These are phyloP conservation scores for Magnusiomyces magnusii DNA, from an alignment of 1,139 yeast species.

Conservation along the genomic window DNA sequence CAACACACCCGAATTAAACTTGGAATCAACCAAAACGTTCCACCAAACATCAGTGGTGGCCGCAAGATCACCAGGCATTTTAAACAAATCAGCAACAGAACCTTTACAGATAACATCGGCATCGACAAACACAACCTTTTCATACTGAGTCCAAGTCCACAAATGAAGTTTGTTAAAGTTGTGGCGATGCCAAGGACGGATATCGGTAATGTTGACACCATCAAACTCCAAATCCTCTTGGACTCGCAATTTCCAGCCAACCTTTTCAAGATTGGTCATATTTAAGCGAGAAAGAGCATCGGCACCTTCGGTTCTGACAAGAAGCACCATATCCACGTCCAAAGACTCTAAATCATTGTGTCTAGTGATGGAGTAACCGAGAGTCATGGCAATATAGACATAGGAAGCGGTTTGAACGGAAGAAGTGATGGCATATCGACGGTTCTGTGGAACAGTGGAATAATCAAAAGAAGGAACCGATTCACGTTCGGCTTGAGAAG, in stretches of 20 bases:
- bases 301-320: conserved; percentile 22
- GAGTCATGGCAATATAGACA: conserved; percentile 21
- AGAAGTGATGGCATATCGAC: conserved; percentile 19
- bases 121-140: conserved; percentile 23
- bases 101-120: conserved; percentile 26
- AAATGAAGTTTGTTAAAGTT: conserved; percentile 23
- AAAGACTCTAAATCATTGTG: conserved; percentile 22
- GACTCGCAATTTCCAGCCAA: conserved; percentile 23
- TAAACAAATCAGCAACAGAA: conserved; percentile 20
- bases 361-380: conserved; percentile 22
- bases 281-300: conserved; percentile 23
- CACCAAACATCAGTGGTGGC: conserved; percentile 25
- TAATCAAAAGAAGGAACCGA: conserved; percentile 9
- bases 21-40: conserved; percentile 20
- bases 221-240: conserved; percentile 23
- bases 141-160: conserved; percentile 26
- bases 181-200: conserved; percentile 23
- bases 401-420: conserved; percentile 22
- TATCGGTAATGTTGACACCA: conserved; percentile 19
- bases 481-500: conserved; percentile 6
- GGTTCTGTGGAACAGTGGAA: neutral
- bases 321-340: conserved; percentile 22
- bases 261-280: conserved; percentile 20
- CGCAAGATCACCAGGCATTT: conserved; percentile 23
- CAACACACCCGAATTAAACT: conserved; percentile 24